Evolutionary conservation across 371 early-diverging fungal genomes (phyloP), one percentile per base, ranked within the genome.

Genomic region (Mucor piriformis): DNA sequence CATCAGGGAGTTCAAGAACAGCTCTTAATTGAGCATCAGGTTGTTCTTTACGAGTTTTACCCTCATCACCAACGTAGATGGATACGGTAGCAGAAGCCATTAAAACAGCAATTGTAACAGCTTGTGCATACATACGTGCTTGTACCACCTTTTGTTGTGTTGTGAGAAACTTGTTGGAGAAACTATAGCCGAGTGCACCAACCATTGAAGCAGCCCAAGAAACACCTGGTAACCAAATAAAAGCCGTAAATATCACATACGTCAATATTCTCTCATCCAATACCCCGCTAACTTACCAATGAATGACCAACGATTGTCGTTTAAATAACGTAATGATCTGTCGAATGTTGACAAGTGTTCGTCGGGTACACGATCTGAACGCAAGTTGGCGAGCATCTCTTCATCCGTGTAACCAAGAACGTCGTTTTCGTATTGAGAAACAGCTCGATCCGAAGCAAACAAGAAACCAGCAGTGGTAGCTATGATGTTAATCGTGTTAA

Each of bases 71-170:
- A 50, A 74, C 63, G 47, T 77, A 75, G 13, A 81, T 71, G 1
- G 81, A 77, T 18, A 81, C 32, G 58, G 76, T 74, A 42, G 81
- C 81, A 3, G 81, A 81, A 0, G 75, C 76, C 78, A 81, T 74
- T 51, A 81, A 54, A 12, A 81, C 78, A 27, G 72, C 78, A 51
- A 81, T 69, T 0, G 81, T 81, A 20, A 74, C 74, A 6, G 78
- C 81, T 55, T 81, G 77, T 32, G 81, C 79, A 56, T 76, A 88
- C 88, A 90, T 88, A 77, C 91, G 88, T 7, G 91, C 89, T 48
- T 90, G 89, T 23, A 91, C 91, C 5, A 88, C 63, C 61, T 89
- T 88, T 66, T 91, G 91, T 44, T 88, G 85, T 6, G 83, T 82
- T 2, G 87, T 81, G 52, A 90, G 70, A 12, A 84, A 86, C 69